Evolutionary conservation across 306 rosid species (phyloP).

Genomic region (Quercus cerris): DNA sequence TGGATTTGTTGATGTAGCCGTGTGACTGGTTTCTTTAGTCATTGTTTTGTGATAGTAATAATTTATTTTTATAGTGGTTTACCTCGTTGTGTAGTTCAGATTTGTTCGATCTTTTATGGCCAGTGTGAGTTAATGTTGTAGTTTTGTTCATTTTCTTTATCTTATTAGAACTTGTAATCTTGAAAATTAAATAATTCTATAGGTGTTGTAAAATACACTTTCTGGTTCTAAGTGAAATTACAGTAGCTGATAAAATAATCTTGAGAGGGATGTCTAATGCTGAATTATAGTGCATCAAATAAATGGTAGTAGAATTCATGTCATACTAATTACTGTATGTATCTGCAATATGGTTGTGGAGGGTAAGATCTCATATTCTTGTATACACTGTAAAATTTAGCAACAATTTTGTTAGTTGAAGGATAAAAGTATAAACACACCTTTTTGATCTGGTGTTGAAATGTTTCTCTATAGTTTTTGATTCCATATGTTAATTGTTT

Average conservation of each 20-base stretch:
- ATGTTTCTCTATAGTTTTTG: background rate
- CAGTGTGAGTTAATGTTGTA: background rate
- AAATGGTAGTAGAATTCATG: background rate
- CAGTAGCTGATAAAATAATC: background rate
- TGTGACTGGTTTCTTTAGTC: background rate
- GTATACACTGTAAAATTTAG: background rate
- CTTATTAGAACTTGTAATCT: background rate
- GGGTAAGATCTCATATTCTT: background rate
- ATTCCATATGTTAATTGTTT: background rate
- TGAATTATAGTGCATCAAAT: background rate
- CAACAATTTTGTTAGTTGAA: background rate
- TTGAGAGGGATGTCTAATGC: background rate
- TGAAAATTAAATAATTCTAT: background rate
- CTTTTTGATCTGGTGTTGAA: background rate
- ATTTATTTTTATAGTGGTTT: background rate
- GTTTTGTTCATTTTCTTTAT: background rate
- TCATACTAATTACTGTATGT: background rate
- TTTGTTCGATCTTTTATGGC: too few species aligned
- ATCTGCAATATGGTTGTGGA: background rate
- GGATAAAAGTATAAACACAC: background rate
- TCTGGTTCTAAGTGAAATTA: background rate
- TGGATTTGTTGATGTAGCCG: constrained; percentile 3
- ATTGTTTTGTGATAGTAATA: background rate
- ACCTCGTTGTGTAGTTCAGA: background rate
- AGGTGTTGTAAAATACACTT: background rate